Evolutionary conservation across 371 early-diverging fungal genomes (phyloP).

Genomic region (Chytridium lagenaria): DNA sequence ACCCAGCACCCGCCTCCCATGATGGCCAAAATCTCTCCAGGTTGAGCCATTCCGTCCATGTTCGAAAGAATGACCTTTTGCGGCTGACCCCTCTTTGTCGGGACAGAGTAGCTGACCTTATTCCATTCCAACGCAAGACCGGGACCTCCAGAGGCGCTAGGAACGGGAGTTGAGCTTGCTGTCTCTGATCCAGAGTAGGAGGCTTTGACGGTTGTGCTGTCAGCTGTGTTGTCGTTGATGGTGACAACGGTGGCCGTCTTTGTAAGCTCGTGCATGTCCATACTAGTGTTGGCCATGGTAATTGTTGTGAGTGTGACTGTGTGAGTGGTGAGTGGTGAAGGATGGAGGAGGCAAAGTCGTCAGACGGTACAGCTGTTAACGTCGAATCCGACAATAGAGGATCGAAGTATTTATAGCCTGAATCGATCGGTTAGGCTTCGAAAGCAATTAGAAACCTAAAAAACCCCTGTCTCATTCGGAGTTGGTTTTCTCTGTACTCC

Average conservation of each 20-base stretch:
- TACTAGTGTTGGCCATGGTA: too few relatives aligned
- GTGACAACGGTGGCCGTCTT: background rate
- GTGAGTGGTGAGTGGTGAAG: too few relatives aligned
- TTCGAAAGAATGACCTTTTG: background rate
- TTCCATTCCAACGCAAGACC: slow-evolving; percentile 8
- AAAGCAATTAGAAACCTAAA: too few relatives aligned
- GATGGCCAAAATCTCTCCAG: slow-evolving; percentile 46
- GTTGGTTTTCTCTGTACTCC: too few relatives aligned
- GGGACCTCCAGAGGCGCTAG: background rate
- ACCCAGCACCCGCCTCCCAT: slow-evolving; percentile 44
- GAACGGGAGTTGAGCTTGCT: background rate
- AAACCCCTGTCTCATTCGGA: too few relatives aligned
- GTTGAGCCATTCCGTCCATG: slow-evolving; percentile 13
- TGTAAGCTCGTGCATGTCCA: background rate
- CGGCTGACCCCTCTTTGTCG: background rate
- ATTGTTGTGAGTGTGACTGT: too few relatives aligned
- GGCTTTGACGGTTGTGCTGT: background rate
- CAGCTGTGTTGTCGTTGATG: background rate
- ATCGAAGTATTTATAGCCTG: too few relatives aligned
- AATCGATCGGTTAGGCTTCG: too few relatives aligned
- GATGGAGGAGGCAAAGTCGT: too few relatives aligned
- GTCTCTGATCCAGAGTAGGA: background rate
- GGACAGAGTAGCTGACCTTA: slow-evolving; percentile 5
- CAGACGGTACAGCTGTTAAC: too few relatives aligned
- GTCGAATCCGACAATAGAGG: too few relatives aligned